Conservation (phyloP, 768 basidiomycete genomes). For the Amanita inopinata region DNA sequence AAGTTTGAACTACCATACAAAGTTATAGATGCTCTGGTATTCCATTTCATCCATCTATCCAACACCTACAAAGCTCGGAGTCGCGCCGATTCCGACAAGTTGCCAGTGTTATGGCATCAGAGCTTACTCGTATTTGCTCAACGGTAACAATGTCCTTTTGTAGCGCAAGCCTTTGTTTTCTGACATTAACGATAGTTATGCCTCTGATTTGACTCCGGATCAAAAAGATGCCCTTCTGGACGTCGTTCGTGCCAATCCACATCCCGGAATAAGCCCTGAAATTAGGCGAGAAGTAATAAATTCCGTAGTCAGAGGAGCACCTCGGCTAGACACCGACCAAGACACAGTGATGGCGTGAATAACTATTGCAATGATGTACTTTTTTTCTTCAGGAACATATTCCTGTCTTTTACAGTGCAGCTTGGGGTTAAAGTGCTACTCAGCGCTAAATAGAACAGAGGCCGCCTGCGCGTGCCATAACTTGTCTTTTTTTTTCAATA, state of each 20-base stretch:
- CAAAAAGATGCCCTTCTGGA: conserved; percentile 97
- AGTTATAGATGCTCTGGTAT: conserved; percentile 92
- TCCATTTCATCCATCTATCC: conserved; percentile 95
- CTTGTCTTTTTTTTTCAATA: too few relatives aligned
- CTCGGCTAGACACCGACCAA: conserved; percentile 50
- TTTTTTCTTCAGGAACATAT: neutral
- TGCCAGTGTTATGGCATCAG: conserved; percentile 99
- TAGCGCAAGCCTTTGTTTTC: conserved; percentile 2
- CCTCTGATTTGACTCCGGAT: conserved; percentile 88
- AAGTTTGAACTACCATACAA: conserved; percentile 98
- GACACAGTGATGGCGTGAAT: conserved; percentile 65
- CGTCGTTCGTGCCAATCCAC: conserved; percentile 77
- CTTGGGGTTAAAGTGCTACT: too few relatives aligned
- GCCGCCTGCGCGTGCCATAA: too few relatives aligned
- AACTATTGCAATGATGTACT: conserved; percentile 25
- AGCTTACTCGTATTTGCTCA: conserved; percentile 91
- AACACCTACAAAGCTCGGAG: conserved; percentile 75
- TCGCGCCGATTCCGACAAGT: conserved; percentile 61
- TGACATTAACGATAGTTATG: conserved; percentile 51
- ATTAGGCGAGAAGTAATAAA: conserved; percentile 85
- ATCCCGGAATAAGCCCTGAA: conserved; percentile 83
- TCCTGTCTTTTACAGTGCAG: too few relatives aligned
- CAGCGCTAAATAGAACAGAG: too few relatives aligned
- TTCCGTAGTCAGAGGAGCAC: conserved; percentile 79
- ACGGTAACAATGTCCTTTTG: conserved; percentile 39